Conservation (phyloP, 2,329 filamentous ascomycete genomes). For the Fusarium sp. region DNA sequence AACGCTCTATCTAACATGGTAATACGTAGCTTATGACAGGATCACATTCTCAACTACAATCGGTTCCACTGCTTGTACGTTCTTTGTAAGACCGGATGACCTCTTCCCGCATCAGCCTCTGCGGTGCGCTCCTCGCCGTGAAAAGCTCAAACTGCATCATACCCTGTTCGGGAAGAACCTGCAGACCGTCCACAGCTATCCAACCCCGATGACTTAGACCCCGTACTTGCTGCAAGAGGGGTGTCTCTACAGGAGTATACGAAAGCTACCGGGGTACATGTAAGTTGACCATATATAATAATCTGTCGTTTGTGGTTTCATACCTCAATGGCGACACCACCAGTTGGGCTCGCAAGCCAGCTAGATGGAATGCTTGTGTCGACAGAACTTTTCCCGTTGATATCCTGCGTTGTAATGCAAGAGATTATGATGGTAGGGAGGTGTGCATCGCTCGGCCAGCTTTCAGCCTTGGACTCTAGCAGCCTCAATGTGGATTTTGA, state of each 20-base stretch:
- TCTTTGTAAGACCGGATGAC: conserved; percentile 9
- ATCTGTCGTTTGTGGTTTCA: too few species aligned
- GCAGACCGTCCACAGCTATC: conserved; percentile 72
- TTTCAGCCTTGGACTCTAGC: conserved; percentile 21
- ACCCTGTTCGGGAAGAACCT: conserved; percentile 73
- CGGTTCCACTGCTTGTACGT: too few species aligned
- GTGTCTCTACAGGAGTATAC: conserved; percentile 44
- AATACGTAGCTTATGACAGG: too few species aligned
- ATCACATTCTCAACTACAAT: too few species aligned
- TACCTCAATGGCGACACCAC: conserved; percentile 68
- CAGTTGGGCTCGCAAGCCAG: conserved; percentile 72
- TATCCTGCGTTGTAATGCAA: conserved; percentile 20
- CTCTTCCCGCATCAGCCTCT: conserved; percentile 63
- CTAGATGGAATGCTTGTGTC: conserved; percentile 68
- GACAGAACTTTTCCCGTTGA: conserved; percentile 15
- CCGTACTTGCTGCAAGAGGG: conserved; percentile 69
- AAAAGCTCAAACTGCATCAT: conserved; percentile 76
- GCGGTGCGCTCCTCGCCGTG: conserved; percentile 71
- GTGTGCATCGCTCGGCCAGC: conserved; percentile 24
- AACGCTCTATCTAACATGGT: too few species aligned
- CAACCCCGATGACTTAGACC: conserved; percentile 64
- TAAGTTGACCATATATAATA: too few species aligned
- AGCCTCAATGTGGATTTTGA: conserved; percentile 48
- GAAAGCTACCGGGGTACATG: not conserved
- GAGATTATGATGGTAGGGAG: conserved; percentile 36